These are phyloP conservation scores for Colletotrichum incanum DNA, from an alignment of 2,329 filamentous ascomycete genomes.

Conservation along the genomic window DNA sequence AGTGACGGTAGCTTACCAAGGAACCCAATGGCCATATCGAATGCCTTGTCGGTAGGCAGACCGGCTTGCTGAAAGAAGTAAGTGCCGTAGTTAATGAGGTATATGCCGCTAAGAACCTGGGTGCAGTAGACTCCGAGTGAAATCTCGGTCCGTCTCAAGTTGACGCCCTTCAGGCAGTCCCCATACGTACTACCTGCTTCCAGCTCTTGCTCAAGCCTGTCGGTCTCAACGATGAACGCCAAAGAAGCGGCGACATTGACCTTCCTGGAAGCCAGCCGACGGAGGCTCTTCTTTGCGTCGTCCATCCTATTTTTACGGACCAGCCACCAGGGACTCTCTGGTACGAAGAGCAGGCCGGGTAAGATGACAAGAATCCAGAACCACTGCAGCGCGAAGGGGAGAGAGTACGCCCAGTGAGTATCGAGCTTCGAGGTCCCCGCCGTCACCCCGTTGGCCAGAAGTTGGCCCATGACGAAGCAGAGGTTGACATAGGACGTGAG, in stretches of 20 bases:
- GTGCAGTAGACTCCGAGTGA: conserved; percentile 75
- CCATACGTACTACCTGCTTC: conserved; percentile 64
- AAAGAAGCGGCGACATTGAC: conserved; percentile 65
- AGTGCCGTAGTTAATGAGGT: conserved; percentile 76
- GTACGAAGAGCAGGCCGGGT: conserved; percentile 62
- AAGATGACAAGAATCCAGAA: conserved; percentile 64
- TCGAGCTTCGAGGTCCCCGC: conserved; percentile 57
- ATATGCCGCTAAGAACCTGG: conserved; percentile 76
- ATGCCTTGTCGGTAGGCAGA: conserved; percentile 55
- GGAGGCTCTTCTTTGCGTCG: conserved; percentile 59
- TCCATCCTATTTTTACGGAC: conserved; percentile 58
- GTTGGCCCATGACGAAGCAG: conserved; percentile 75
- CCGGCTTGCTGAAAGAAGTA: conserved; percentile 65
- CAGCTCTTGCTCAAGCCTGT: conserved; percentile 68
- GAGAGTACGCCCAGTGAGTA: conserved; percentile 65
- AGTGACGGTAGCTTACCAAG: conserved; percentile 61
- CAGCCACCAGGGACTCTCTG: conserved; percentile 67
- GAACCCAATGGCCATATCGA: conserved; percentile 60
- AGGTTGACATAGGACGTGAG: conserved; percentile 74
- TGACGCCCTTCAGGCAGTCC: conserved; percentile 66
- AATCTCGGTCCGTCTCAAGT: conserved; percentile 69
- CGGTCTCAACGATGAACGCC: conserved; percentile 71
- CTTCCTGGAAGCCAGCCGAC: conserved; percentile 61
- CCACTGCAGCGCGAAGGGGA: conserved; percentile 67
- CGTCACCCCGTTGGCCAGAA: conserved; percentile 66